Base-by-base conservation (phyloP, 169 alveolate species). In the Plasmodium gaboni region DNA sequence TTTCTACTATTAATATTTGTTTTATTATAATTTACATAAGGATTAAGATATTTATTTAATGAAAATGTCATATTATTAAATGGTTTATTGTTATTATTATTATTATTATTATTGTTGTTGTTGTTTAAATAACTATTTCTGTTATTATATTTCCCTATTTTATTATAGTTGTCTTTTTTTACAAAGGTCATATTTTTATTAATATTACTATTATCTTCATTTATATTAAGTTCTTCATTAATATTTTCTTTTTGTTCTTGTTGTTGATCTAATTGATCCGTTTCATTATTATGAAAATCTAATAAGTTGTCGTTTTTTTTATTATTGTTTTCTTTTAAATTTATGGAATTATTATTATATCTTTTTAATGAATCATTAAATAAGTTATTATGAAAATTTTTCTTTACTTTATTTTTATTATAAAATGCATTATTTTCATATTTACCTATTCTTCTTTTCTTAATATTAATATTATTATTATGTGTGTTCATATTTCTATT, bases 31-130 rank as follows among this genome's bases (percentile, higher is more conserved):
- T 48, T 78, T 5, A 64, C 76, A 51, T 46, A 46, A 0, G 80
- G 65, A 26, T 48, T 78, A 15, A 78, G 44, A 13, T 78, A 78
- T 44, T 78, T 78, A 15, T 78, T 65, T 65, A 78, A 57, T 9
- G 89, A 78, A 57, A 78, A 78, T 22, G 89, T 28, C 46, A 78
- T 48, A 57, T 78, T 78, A 57, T 65, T 64, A 51, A 78, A 63
- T 17, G 67, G 13, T 65, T 64, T 64, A 50, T 78, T 78, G 12
- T 78, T 78, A 24, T 22, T 24, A 24, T 24, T 19, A 24, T 61
- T 61, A 1, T 24, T 22, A 6, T 15, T 55, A 7, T 17, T 38
- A 12, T 15, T n/a, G 0, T 53, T 53, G 7, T 10, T 51, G 8
- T 15, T 15, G 61, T 15, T 53, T 2, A n/a, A 53, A 53, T 53